A percentile compares a stretch with the other conserved stretches of the same genome.
Conservation (phyloP, 225 moss, liverwort and hornwort genomes). For the Bryoerythrophyllum caledonicum region DNA sequence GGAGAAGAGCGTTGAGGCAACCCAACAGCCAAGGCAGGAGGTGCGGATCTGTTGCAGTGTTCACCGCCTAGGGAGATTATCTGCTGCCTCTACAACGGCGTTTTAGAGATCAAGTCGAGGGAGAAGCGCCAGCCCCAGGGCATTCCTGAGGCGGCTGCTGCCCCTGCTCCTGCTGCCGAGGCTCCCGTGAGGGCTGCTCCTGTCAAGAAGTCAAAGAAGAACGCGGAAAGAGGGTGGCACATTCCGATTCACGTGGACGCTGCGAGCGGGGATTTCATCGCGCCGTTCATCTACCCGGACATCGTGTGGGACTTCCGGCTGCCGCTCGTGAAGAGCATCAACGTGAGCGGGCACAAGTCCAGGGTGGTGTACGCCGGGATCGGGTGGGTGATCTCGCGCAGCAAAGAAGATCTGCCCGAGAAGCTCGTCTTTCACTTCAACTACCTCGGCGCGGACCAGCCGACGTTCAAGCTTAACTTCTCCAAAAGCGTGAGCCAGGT, state of each 20-base stretch:
- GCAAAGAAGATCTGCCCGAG: constrained; percentile 47
- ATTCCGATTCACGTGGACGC: constrained; percentile 65
- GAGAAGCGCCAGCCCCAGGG: constrained; percentile 74
- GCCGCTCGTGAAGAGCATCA: constrained; percentile 60
- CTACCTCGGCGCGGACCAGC: constrained; percentile 61
- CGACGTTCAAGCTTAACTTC: constrained; percentile 57
- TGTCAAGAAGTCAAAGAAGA: constrained; percentile 33
- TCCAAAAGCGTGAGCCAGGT: constrained; percentile 62
- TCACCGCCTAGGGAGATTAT: too few species aligned
- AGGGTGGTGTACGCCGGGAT: constrained; percentile 66
- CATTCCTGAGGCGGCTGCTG: constrained; percentile 28
- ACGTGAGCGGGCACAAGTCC: constrained; percentile 79
- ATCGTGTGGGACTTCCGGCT: constrained; percentile 62
- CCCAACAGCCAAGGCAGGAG: too few species aligned
- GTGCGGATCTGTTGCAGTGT: too few species aligned
- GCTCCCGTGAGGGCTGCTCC: constrained; percentile 2
- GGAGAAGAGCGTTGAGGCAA: too few species aligned
- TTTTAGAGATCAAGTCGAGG: too few species aligned
- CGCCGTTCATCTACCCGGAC: constrained; percentile 61
- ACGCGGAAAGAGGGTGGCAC: constrained; percentile 61
- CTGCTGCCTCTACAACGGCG: too few species aligned
- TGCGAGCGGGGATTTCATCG: constrained; percentile 75
- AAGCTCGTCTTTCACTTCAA: constrained; percentile 64
- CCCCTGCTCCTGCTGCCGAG: background rate
- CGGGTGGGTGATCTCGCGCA: constrained; percentile 61